Conservation (phyloP, 2,329 filamentous ascomycete genomes). For the Aspergillus brunneoviolaceus region DNA sequence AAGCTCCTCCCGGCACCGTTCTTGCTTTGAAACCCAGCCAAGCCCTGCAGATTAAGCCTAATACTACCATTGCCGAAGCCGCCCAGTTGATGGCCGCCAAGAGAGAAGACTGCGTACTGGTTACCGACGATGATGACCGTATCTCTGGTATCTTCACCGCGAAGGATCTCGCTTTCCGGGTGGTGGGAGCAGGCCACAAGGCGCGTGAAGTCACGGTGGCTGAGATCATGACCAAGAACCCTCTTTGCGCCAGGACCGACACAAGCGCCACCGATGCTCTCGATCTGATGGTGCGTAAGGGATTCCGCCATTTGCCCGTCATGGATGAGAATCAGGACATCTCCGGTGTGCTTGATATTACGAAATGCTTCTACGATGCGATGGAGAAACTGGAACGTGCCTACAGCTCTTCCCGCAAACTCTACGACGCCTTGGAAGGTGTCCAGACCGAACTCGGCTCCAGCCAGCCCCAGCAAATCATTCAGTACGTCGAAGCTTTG, state of each 20-base stretch:
- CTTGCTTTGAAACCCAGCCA: constrained; percentile 92
- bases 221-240: constrained; percentile 99
- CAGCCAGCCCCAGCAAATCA: constrained; percentile 96
- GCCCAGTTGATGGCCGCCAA: constrained; percentile 99
- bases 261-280: constrained; percentile 97
- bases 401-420: constrained; percentile 94
- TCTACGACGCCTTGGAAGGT: constrained; percentile 96
- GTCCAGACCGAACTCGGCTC: constrained; percentile 95
- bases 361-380: constrained; percentile 99
- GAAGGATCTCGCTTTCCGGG: constrained; percentile 96
- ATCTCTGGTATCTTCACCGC: constrained; percentile 99
- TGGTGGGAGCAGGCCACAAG: constrained; percentile 87
- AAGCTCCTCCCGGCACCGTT: constrained; percentile 93
- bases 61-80: constrained; percentile 89
- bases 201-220: constrained; percentile 87
- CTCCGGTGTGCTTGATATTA: constrained; percentile 95
- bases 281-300: constrained; percentile 97
- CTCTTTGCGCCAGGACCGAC: constrained; percentile 92
- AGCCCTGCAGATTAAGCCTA: constrained; percentile 95
- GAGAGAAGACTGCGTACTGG: constrained; percentile 94
- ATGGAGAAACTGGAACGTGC: constrained; percentile 99
- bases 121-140: constrained; percentile 95
- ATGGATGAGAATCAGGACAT: constrained; percentile 99
- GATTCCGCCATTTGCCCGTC: constrained; percentile 93
- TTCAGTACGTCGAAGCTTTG: constrained; percentile 96